Evolutionary conservation across 169 alveolate species (phyloP).

Genomic region (Plasmodium fragile): DNA sequence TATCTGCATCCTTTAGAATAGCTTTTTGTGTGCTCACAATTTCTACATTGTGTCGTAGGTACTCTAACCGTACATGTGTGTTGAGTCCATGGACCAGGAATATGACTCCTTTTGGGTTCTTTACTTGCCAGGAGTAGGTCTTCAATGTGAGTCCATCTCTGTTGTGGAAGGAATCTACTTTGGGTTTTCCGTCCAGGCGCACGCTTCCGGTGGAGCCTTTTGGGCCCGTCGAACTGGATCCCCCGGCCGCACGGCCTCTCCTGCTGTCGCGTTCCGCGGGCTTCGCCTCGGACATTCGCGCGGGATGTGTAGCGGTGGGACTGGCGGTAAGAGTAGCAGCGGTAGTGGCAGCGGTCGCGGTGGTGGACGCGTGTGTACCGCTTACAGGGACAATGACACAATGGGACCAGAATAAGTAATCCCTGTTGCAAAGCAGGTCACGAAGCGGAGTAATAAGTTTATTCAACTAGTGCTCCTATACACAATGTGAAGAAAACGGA

Average conservation of each 20-base stretch:
- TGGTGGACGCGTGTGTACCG: no score
- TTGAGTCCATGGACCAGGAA: constrained; percentile 81
- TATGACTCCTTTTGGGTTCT: constrained; percentile 77
- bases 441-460: not conserved
- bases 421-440: not conserved
- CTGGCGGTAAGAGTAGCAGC: not conserved
- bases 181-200: constrained; percentile 64
- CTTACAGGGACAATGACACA: not conserved
- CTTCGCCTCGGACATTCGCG: not conserved
- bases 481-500: not conserved
- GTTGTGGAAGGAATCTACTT: constrained; percentile 80
- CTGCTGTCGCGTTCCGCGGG: not conserved
- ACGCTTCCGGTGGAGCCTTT: not conserved
- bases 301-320: not conserved
- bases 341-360: not conserved
- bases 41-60: constrained; percentile 78
- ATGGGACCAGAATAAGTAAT: not conserved
- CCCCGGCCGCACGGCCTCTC: not conserved
- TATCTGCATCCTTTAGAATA: constrained; percentile 44
- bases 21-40: constrained; percentile 71
- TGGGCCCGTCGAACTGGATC: not conserved
- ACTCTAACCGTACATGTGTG: constrained; percentile 81
- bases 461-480: not conserved
- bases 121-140: constrained; percentile 78
- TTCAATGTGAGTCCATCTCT: constrained; percentile 76